Evolutionary conservation across 2,329 filamentous ascomycete species (phyloP).

Genomic region (Diaporthe citriasiana): DNA sequence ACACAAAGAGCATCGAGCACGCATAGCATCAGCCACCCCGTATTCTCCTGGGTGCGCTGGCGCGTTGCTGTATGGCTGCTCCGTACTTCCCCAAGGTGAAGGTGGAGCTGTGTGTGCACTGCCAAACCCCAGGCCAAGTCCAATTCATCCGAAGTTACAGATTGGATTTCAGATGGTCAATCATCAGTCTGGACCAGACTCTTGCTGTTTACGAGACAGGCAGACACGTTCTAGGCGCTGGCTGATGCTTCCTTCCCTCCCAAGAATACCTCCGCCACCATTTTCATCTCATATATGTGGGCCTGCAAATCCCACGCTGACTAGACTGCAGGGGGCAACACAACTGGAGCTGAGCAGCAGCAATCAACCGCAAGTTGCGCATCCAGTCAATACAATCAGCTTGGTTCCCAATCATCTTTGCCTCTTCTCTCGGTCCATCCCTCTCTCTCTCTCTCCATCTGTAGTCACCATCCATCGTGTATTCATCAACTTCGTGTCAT

Average conservation of each 20-base stretch:
- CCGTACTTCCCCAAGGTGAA: background rate
- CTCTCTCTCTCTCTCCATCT: background rate
- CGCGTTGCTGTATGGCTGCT: background rate
- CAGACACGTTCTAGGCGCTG: conserved; percentile 17
- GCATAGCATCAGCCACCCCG: background rate
- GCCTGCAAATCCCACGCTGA: conserved; percentile 26
- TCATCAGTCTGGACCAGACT: conserved; percentile 13
- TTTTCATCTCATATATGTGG: conserved; percentile 35
- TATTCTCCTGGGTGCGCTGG: background rate
- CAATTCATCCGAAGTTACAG: conserved; percentile 27
- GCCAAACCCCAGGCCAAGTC: conserved; percentile 15
- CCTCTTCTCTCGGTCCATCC: background rate
- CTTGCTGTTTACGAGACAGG: background rate
- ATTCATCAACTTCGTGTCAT: background rate
- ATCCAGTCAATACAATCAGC: conserved; percentile 25
- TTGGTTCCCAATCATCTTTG: background rate
- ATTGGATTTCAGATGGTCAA: conserved; percentile 34
- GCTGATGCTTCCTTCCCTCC: conserved; percentile 1
- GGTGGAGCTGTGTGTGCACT: conserved; percentile 24
- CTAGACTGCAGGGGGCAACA: conserved; percentile 20
- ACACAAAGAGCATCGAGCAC: conserved; percentile 4
- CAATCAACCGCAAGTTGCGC: conserved; percentile 14
- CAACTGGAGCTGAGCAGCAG: conserved; percentile 9
- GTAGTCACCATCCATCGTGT: background rate
- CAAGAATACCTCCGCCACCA: conserved; percentile 27